Percentiles rank a stretch among this genome's conserved stretches.
Evolutionary conservation across 208 protist genomes (phyloP).

Genomic region (Trypanosoma grayi): DNA sequence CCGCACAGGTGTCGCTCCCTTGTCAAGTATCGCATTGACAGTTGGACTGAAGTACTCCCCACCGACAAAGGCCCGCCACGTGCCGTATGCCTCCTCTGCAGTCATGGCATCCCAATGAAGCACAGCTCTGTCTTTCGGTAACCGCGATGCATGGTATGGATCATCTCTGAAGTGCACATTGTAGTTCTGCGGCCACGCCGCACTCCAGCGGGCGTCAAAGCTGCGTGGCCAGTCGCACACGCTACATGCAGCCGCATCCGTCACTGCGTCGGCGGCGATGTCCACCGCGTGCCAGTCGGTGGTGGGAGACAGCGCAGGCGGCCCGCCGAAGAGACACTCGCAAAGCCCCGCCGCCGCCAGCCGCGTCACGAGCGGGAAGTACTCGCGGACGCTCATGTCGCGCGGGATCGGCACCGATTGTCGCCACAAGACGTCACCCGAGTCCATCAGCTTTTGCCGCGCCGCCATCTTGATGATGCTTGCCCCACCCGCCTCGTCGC

Average conservation of each 20-base stretch:
- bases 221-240: constrained; percentile 71
- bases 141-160: constrained; percentile 77
- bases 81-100: constrained; percentile 56
- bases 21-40: constrained; percentile 71
- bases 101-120: constrained; percentile 45
- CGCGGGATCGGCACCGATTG: constrained; percentile 55
- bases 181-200: constrained; percentile 52
- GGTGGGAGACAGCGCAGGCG: constrained; percentile 5
- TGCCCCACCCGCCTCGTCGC: constrained; percentile 65
- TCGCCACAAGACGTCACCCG: constrained; percentile 78
- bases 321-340: constrained; percentile 70
- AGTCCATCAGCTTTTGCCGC: constrained; percentile 66
- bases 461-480: constrained; percentile 71
- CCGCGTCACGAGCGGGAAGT: constrained; percentile 78
- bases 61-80: constrained; percentile 82
- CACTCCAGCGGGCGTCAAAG: constrained; percentile 59
- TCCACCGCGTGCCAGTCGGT: neutral
- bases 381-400: constrained; percentile 74
- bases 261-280: neutral
- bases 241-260: neutral
- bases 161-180: constrained; percentile 59
- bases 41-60: constrained; percentile 66
- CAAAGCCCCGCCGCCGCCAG: constrained; percentile 67
- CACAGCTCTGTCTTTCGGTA: constrained; percentile 56
- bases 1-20: constrained; percentile 56